Evolutionary conservation across 78 protist genomes (phyloP).

Genomic region (Dictyostelium capitatum): DNA sequence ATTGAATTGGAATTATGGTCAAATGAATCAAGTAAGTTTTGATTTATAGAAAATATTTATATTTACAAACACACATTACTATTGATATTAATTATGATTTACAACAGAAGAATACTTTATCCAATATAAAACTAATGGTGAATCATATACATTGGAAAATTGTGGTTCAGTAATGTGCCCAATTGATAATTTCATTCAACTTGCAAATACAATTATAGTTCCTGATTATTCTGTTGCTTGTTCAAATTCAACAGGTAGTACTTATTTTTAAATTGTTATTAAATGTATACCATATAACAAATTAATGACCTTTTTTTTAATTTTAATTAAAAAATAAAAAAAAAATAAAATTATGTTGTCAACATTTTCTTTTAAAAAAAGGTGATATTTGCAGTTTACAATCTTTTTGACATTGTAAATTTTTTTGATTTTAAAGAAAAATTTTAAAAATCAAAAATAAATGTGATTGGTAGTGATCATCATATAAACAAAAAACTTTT

Average conservation of each 20-base stretch:
- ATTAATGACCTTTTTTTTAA: too few relatives aligned
- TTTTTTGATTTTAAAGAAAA: too few relatives aligned
- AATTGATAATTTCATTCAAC: constrained; percentile 32
- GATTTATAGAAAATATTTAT: neutral
- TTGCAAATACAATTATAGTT: constrained; percentile 3
- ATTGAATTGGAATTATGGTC: constrained; percentile 76
- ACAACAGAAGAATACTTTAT: constrained; percentile 38
- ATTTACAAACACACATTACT: too few relatives aligned
- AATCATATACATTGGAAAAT: neutral
- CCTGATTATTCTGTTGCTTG: constrained; percentile 52
- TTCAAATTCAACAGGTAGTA: neutral
- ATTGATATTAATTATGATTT: neutral
- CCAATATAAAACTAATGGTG: constrained; percentile 75
- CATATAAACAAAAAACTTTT: too few relatives aligned
- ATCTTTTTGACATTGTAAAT: too few relatives aligned
- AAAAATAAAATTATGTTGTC: too few relatives aligned
- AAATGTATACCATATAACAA: too few relatives aligned
- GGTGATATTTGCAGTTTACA: too few relatives aligned
- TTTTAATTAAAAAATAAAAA: too few relatives aligned
- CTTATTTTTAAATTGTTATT: neutral
- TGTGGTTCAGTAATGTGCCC: constrained; percentile 59
- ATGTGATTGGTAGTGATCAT: too few relatives aligned
- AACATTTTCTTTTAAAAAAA: too few relatives aligned
- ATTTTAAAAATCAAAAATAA: too few relatives aligned
- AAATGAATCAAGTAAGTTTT: neutral